Conservation (phyloP, 192 early-diverging fungal genomes). For the Coemansia sp. region DNA sequence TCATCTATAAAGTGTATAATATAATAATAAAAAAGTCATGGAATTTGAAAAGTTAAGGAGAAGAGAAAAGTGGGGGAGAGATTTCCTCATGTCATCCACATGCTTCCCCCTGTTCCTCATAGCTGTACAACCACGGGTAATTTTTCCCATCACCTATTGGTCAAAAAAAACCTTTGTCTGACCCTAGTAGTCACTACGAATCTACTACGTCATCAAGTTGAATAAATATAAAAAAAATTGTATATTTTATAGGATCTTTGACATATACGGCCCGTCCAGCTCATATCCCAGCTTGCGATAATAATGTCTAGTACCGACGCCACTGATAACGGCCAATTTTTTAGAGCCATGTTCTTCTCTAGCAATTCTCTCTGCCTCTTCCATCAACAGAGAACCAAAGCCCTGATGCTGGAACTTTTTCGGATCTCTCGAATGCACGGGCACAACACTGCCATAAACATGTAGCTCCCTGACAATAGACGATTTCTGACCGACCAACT, state of each 20-base stretch:
- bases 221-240: too few species aligned
- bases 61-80: not conserved
- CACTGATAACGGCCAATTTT: slow-evolving; percentile 95
- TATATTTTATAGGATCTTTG: slow-evolving; percentile 70
- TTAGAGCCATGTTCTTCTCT: slow-evolving; percentile 93
- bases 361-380: slow-evolving; percentile 98
- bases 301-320: slow-evolving; percentile 96
- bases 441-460: slow-evolving; percentile 96
- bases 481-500: slow-evolving; percentile 80
- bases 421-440: slow-evolving; percentile 93
- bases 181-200: not conserved
- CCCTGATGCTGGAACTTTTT: slow-evolving; percentile 99
- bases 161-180: not conserved
- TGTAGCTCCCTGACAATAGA: slow-evolving; percentile 97
- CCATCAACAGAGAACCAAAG: slow-evolving; percentile 98
- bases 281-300: slow-evolving; percentile 96
- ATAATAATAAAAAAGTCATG: slow-evolving; percentile 1
- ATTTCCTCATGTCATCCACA: too few species aligned
- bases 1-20: slow-evolving; percentile 17
- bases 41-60: not conserved
- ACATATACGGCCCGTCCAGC: slow-evolving; percentile 97
- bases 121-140: not conserved
- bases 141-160: not conserved
- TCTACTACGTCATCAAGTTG: too few species aligned
- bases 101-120: not conserved